These are phyloP conservation scores for Russula abietina DNA, from an alignment of 768 basidiomycete genomes.

Conservation along the genomic window DNA sequence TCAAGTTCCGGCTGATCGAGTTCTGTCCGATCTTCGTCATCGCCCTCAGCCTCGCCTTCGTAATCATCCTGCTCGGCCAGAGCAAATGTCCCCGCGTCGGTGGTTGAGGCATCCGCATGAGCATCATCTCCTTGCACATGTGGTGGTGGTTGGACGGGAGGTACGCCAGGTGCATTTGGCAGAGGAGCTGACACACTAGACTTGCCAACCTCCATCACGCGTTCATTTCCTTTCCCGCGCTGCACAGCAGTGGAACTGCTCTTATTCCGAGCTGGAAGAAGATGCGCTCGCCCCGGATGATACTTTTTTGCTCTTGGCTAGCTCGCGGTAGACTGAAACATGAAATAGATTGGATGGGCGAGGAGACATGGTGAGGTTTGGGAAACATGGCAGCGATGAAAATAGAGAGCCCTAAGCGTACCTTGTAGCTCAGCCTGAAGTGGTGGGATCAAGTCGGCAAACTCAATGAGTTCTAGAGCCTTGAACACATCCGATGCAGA, in stretches of 20 bases:
- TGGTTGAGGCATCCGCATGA: not conserved
- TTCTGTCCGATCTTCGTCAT: slow-evolving; percentile 20
- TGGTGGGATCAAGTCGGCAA: slow-evolving; percentile 59
- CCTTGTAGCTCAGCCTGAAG: slow-evolving; percentile 62
- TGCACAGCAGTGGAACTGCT: not conserved
- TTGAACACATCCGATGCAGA: slow-evolving; percentile 87
- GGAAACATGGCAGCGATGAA: not conserved
- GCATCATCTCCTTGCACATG: slow-evolving; percentile 7
- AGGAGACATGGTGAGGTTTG: not conserved
- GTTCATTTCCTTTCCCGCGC: slow-evolving; percentile 23
- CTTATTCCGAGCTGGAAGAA: slow-evolving; percentile 19
- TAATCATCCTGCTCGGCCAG: slow-evolving; percentile 27
- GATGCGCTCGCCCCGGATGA: slow-evolving; percentile 19
- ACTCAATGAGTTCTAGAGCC: slow-evolving; percentile 73
- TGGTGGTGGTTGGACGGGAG: slow-evolving; percentile 27
- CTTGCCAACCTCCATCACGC: not conserved
- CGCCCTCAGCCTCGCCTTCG: slow-evolving; percentile 32
- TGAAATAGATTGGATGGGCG: not conserved
- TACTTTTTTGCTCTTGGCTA: slow-evolving; percentile 55
- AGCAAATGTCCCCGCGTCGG: slow-evolving; percentile 28
- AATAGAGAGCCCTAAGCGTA: slow-evolving; percentile 30
- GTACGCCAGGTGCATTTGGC: slow-evolving; percentile 13
- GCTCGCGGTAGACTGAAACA: slow-evolving; percentile 56
- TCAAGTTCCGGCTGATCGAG: slow-evolving; percentile 2
- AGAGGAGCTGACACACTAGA: slow-evolving; percentile 24